Base-by-base conservation (phyloP, 352 stramenopile species). In the Phytophthora rubi region DNA sequence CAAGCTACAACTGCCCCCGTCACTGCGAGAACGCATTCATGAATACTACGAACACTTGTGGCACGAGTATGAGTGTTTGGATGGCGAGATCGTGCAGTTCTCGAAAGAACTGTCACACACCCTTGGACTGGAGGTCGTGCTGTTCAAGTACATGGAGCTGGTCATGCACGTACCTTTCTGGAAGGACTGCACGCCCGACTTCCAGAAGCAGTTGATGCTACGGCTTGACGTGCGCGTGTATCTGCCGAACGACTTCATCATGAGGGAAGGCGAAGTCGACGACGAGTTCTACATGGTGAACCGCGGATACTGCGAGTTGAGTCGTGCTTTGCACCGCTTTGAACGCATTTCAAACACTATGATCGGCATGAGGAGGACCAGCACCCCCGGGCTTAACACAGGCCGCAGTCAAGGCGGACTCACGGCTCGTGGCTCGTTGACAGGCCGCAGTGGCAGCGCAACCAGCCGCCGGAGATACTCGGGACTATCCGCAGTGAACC, bases 251-350 rank as follows among this genome's bases (percentile, higher is more conserved):
- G 83, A 93, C 62, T 94, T 83, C 48, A 82, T 95, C 44, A 83
- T 91, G 35, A 73, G 82, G 10, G 69, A 81, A 42, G 83, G 76
- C 1, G 83, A 93, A 49, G 77, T 90, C 0, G 82, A 77, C 37
- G 73, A 80, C 30, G 79, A 92, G 21, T 89, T 88, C 63, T 94
- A 85, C 71, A 90, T 92, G 65, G 77, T 94, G 23, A 89, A 92
- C 42, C 76, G 80, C 0, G 86, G 83, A 0, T 69, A 78, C 12
- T 91, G 85, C 44, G 78, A 91, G 59, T 58, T 91, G 2, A 58
- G 57, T n/a, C 32, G 63, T 4, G 70, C 71, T 1, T 16, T 64
- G 0, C 65, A 81, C 9, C 68, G 62, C 33, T 71, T 80, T 39
- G 76, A 89, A 53, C 52, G 78, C 49, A 54, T 76, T 3, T 66